Base-by-base conservation (phyloP, 2,329 filamentous ascomycete genomes). In the Teratosphaeria destructans region DNA sequence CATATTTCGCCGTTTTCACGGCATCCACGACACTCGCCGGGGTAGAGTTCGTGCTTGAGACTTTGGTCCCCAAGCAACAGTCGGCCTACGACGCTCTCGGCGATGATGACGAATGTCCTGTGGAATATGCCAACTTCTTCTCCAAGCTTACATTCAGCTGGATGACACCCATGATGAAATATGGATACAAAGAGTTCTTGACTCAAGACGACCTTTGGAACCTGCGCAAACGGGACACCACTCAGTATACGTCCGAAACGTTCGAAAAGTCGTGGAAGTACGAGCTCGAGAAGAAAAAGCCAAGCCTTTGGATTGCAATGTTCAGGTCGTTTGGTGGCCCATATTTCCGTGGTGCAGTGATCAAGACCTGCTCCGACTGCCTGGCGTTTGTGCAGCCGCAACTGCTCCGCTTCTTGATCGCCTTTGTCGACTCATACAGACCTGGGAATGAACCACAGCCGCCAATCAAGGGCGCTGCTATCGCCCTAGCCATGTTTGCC, bases 161-260 rank as follows among this genome's bases (percentile, higher is more conserved):
- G 94, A 96, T 99, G 93, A 97, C 94, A 0, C 92, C 94, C 0
- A 78, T 99, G 83, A 99, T 99, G 94, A 91, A 86, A 71, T 87
- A 87, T 70, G 94, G 94, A 1, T 97, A 99, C 78, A 89, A 88
- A 70, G 85, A 92, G 61, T 99, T 85, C 72, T 79, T 99, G 62
- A 96, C 91, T 1, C 91, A 97, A 72, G 90, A 96, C 64, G 93
- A 99, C 73, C 81, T 99, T 27, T 99, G 95, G 95, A 93, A 90
- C 62, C 79, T 99, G 60, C 84, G 91, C 49, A 87, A 85, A 69
- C 78, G 82, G 61, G 93, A 97, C 71, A 87, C 87, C 37, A 95
- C 93, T 11, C 84, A 84, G 65, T 78, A 81, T 12, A 95, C 93
- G 0, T 85, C 87, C 4, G 76, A 79, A 35, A 77, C 79, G 0